Percentiles rank a stretch among this genome's conserved stretches.
phyloP scores from a whole-genome alignment of 164 flowering plant genomes.

The Echeveria elegans region DNA sequence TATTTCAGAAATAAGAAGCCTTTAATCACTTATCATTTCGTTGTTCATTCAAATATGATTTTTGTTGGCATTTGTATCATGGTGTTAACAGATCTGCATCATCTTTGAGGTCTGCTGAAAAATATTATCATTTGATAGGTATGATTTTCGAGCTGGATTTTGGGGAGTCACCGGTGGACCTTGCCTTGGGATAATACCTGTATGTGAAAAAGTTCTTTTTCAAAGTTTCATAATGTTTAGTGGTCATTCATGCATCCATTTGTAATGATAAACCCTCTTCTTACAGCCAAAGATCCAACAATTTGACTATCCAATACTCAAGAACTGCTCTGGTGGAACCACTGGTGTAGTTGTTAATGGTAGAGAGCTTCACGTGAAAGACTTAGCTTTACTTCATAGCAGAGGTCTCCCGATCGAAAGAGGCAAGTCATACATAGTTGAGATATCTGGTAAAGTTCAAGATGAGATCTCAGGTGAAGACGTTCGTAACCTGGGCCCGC shows the following conservation, averaged over 20 bases:
- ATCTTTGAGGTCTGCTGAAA: background rate
- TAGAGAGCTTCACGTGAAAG: constrained; percentile 82
- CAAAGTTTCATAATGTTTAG: background rate
- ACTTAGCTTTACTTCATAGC: constrained; percentile 64
- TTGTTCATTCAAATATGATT: background rate
- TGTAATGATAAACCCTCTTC: constrained; percentile 10
- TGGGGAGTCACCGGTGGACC: constrained; percentile 91
- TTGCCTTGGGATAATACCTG: constrained; percentile 85
- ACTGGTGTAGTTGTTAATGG: constrained; percentile 80
- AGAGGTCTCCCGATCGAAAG: constrained; percentile 73
- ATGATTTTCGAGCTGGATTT: constrained; percentile 84
- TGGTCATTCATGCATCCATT: background rate
- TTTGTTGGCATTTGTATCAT: background rate
- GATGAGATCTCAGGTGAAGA: constrained; percentile 77
- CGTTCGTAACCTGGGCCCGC: constrained; percentile 76
- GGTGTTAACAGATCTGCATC: background rate
- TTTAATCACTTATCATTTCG: background rate
- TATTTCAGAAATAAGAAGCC: background rate
- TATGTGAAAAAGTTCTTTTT: constrained; percentile 21
- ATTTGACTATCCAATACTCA: constrained; percentile 63
- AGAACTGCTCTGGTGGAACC: constrained; percentile 68
- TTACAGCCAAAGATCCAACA: constrained; percentile 88
- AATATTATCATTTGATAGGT: constrained; percentile 35
- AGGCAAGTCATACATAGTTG: constrained; percentile 58
- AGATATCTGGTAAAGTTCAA: constrained; percentile 67